Evolutionary conservation across 495 filamentous ascomycete species (phyloP).

Genomic region (Aspergillus carlsbadensis): DNA sequence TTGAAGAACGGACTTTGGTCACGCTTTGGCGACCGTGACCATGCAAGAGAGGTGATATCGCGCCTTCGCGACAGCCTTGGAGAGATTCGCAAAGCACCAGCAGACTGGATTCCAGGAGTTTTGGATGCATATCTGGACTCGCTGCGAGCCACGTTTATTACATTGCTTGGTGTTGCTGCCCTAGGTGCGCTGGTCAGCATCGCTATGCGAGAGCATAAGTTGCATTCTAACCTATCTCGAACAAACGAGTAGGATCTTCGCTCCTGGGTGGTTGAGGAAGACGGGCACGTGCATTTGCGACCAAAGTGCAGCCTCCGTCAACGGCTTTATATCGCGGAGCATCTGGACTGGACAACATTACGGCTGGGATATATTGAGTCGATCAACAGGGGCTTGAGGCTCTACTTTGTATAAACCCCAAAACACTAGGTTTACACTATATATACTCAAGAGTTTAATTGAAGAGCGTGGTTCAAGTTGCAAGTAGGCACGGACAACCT

Average conservation of each 20-base stretch:
- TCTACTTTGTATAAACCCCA: too few species aligned
- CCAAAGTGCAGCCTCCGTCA: too few species aligned
- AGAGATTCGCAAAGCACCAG: slow-evolving; percentile 67
- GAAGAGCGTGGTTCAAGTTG: too few species aligned
- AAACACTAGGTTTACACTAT: too few species aligned
- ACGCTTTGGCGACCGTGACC: slow-evolving; percentile 63
- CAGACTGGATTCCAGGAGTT: slow-evolving; percentile 68
- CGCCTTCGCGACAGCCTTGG: slow-evolving; percentile 72
- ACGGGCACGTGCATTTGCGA: too few species aligned
- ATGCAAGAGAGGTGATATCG: slow-evolving; percentile 66
- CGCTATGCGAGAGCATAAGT: slow-evolving; percentile 73
- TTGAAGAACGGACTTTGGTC: slow-evolving; percentile 59
- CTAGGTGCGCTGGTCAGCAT: slow-evolving; percentile 59
- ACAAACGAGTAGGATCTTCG: slow-evolving; percentile 21
- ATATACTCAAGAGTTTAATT: too few species aligned
- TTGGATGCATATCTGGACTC: slow-evolving; percentile 73
- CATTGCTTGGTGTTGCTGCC: slow-evolving; percentile 59
- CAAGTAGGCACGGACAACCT: too few species aligned
- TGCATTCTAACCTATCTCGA: slow-evolving; percentile 70
- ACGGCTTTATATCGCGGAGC: too few species aligned
- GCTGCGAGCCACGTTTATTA: slow-evolving; percentile 72
- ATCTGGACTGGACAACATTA: too few species aligned
- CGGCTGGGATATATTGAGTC: too few species aligned
- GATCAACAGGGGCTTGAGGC: too few species aligned
- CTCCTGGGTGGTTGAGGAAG: not conserved